These are phyloP conservation scores for Saccharomycopsis phalli DNA, from an alignment of 1,139 yeast species.

Conservation along the genomic window DNA sequence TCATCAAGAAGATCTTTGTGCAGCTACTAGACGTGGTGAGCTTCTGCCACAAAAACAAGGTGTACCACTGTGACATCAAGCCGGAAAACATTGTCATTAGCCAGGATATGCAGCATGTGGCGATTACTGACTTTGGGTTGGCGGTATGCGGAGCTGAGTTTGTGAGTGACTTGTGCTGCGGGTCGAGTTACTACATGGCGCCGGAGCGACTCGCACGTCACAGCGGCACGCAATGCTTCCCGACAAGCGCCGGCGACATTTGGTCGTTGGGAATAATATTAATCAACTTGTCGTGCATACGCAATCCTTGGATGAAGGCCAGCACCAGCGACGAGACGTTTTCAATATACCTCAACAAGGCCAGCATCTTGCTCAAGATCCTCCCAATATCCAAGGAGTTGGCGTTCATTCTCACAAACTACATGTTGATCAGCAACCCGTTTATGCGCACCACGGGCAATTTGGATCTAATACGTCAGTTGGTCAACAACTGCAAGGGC, in stretches of 20 bases:
- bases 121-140: slow-evolving; percentile 79
- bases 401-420: slow-evolving; percentile 42
- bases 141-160: slow-evolving; percentile 48
- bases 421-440: slow-evolving; percentile 54
- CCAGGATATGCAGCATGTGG: slow-evolving; percentile 48
- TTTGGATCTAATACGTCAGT: slow-evolving; percentile 25
- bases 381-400: slow-evolving; percentile 60
- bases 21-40: slow-evolving; percentile 68
- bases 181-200: slow-evolving; percentile 87
- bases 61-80: slow-evolving; percentile 84
- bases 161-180: slow-evolving; percentile 69
- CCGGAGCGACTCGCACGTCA: slow-evolving; percentile 59
- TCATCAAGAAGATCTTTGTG: slow-evolving; percentile 63
- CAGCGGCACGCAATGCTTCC: slow-evolving; percentile 26
- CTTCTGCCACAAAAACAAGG: slow-evolving; percentile 56
- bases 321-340: slow-evolving; percentile 51
- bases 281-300: slow-evolving; percentile 69
- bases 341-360: slow-evolving; percentile 41
- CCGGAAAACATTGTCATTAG: slow-evolving; percentile 81
- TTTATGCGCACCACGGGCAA: slow-evolving; percentile 41
- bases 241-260: slow-evolving; percentile 74
- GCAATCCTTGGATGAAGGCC: slow-evolving; percentile 92
- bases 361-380: slow-evolving; percentile 48
- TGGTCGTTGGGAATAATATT: slow-evolving; percentile 85
- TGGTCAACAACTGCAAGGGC: slow-evolving; percentile 32